A percentile compares a stretch with the other conserved stretches of the same genome.
phyloP scores from a whole-genome alignment of 768 basidiomycete genomes.

The Boletus subparvulus region DNA sequence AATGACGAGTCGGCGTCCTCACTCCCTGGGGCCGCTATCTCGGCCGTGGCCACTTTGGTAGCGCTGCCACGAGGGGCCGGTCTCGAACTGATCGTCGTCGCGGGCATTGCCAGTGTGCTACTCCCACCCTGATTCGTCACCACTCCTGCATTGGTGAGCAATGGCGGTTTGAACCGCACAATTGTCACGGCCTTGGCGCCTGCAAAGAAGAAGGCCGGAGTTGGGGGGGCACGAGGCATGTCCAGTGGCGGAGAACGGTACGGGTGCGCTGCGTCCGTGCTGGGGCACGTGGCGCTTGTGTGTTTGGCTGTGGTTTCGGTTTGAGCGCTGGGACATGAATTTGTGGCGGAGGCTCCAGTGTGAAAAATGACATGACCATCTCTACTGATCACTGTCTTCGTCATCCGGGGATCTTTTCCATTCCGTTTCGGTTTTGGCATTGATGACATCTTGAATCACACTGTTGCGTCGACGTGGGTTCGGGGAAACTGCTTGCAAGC shows the following conservation, averaged over 20 bases:
- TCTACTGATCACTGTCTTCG: conserved; percentile 5
- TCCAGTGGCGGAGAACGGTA: conserved; percentile 16
- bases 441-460: conserved; percentile 16
- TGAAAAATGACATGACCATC: conserved; percentile 24
- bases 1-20: no score
- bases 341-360: background rate
- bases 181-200: no score
- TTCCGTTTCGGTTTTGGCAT: conserved; percentile 24
- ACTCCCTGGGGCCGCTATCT: background rate
- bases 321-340: conserved; percentile 1
- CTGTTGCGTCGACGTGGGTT: background rate
- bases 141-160: no score
- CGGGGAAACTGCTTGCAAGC: background rate
- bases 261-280: conserved; percentile 14
- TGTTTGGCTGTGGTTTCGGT: background rate
- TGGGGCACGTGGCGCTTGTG: background rate
- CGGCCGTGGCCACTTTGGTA: background rate
- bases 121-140: no score
- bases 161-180: no score
- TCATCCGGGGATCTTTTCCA: conserved; percentile 16
- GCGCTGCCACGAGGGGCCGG: background rate
- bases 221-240: no score
- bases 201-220: no score
- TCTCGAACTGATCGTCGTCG: no score
- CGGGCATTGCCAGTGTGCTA: no score